Conservation (phyloP, 345 rosid genomes). For the Triadica sebifera region DNA sequence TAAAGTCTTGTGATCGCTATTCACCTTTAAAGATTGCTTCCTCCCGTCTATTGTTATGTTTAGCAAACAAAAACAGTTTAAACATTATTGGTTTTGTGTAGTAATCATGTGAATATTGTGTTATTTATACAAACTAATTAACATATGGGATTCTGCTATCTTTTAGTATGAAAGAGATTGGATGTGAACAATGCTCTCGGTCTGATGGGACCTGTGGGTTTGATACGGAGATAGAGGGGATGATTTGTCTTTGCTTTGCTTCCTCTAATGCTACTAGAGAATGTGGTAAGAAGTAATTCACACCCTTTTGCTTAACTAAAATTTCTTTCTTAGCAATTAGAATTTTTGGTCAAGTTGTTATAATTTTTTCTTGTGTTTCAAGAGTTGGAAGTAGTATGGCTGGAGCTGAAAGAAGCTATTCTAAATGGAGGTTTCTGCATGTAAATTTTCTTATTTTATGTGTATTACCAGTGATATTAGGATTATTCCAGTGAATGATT, state of each 20-base stretch:
- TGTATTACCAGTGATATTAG: not conserved
- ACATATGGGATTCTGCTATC: slow-evolving; percentile 73
- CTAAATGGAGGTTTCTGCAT: not conserved
- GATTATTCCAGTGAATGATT: not conserved
- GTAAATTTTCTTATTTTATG: not conserved
- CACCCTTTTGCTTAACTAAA: too few relatives aligned
- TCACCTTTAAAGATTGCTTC: too few relatives aligned
- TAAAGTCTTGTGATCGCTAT: too few relatives aligned
- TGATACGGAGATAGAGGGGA: slow-evolving; percentile 62
- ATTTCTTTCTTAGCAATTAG: not conserved
- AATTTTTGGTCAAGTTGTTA: not conserved
- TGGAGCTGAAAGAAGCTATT: slow-evolving; percentile 1
- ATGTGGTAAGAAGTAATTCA: slow-evolving; percentile 70
- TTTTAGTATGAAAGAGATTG: slow-evolving; percentile 59
- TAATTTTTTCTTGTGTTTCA: slow-evolving; percentile 3
- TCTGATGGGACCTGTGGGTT: slow-evolving; percentile 88
- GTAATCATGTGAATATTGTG: too few relatives aligned
- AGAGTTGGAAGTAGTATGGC: slow-evolving; percentile 17
- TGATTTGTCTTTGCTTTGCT: slow-evolving; percentile 64
- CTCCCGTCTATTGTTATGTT: too few relatives aligned
- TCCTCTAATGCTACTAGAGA: slow-evolving; percentile 56
- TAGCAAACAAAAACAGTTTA: too few relatives aligned
- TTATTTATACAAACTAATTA: too few relatives aligned
- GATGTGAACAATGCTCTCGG: slow-evolving; percentile 58
- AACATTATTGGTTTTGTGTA: too few relatives aligned